Percentiles rank a stretch among this genome's conserved stretches.
phyloP scores from a whole-genome alignment of 2,329 filamentous ascomycete species.

The Grosmannia clavigera region DNA sequence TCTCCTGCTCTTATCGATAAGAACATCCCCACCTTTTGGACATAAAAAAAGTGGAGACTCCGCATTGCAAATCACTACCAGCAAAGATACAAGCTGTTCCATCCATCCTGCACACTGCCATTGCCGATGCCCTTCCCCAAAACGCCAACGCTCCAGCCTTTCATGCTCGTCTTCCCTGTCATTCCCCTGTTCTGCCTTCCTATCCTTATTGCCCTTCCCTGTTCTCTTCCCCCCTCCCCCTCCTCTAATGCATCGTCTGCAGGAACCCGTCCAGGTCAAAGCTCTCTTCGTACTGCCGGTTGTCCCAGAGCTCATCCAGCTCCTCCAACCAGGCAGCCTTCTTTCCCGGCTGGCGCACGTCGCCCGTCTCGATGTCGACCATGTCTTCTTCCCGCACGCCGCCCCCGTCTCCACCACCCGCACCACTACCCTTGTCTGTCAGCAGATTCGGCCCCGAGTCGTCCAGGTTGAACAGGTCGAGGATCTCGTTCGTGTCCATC shows the following conservation, averaged over 20 bases:
- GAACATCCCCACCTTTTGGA: not conserved
- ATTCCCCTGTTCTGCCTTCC: too few species aligned
- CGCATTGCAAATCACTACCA: not conserved
- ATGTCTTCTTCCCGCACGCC: slow-evolving; percentile 68
- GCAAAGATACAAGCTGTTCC: not conserved
- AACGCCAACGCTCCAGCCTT: not conserved
- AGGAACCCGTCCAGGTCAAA: slow-evolving; percentile 94
- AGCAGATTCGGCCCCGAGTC: slow-evolving; percentile 60
- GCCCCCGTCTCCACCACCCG: slow-evolving; percentile 18
- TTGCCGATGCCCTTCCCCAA: not conserved
- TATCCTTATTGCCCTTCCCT: too few species aligned
- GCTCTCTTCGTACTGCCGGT: slow-evolving; percentile 94
- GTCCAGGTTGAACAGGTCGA: slow-evolving; percentile 88
- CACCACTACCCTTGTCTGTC: slow-evolving; percentile 42
- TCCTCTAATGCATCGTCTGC: slow-evolving; percentile 68
- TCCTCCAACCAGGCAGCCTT: slow-evolving; percentile 88
- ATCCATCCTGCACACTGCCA: not conserved
- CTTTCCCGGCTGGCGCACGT: slow-evolving; percentile 88
- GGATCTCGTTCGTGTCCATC: slow-evolving; percentile 97
- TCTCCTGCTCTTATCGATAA: slow-evolving; percentile 1
- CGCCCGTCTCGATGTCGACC: slow-evolving; percentile 84
- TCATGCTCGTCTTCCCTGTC: too few species aligned
- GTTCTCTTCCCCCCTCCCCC: not conserved
- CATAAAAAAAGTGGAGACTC: not conserved
- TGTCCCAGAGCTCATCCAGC: slow-evolving; percentile 91